Conservation (phyloP, 2,329 filamentous ascomycete species). For the Fusarium begoniae region DNA sequence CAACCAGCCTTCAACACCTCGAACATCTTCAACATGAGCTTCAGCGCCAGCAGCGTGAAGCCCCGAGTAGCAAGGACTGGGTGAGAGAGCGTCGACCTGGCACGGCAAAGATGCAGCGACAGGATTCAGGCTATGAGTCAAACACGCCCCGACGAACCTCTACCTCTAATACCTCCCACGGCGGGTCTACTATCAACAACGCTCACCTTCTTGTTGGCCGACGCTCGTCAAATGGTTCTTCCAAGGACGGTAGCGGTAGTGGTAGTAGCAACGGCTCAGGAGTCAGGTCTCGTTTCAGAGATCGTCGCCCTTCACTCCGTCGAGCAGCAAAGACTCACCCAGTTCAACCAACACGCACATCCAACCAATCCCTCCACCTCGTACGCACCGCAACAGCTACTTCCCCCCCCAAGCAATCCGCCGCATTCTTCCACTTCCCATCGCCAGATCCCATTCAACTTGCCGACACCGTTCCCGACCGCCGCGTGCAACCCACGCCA, state of each 20-base stretch:
- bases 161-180: constrained; percentile 46
- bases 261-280: constrained; percentile 22
- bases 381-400: constrained; percentile 46
- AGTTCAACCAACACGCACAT: constrained; percentile 37
- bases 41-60: constrained; percentile 34
- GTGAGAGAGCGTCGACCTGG: constrained; percentile 44
- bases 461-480: constrained; percentile 32
- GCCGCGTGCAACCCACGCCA: constrained; percentile 29
- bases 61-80: constrained; percentile 14
- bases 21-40: constrained; percentile 36
- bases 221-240: constrained; percentile 48
- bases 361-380: constrained; percentile 49
- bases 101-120: constrained; percentile 58
- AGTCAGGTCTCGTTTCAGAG: constrained; percentile 45
- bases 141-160: constrained; percentile 53
- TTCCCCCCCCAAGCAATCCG: constrained; percentile 29
- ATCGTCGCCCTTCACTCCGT: constrained; percentile 55
- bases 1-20: constrained; percentile 32
- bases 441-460: constrained; percentile 52
- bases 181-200: constrained; percentile 16
- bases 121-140: constrained; percentile 69
- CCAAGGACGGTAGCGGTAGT: constrained; percentile 16
- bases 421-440: constrained; percentile 61
- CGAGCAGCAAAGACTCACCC: constrained; percentile 52
- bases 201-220: constrained; percentile 44